Evolutionary conservation across 345 rosid species (phyloP).

Genomic region (rapeseed (Brassica napus)): DNA sequence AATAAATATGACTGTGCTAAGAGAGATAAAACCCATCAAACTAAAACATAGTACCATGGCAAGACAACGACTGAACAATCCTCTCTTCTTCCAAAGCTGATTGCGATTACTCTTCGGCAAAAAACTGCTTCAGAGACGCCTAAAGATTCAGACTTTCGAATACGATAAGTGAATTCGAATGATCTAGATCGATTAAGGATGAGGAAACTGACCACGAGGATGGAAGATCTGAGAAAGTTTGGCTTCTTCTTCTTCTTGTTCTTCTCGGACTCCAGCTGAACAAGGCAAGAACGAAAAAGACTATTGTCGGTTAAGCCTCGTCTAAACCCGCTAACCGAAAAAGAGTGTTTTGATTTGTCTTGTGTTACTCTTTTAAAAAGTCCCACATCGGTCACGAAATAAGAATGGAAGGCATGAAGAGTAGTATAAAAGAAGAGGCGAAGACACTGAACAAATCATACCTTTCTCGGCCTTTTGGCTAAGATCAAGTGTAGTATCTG

Average conservation of each 20-base stretch:
- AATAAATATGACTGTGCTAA: not conserved
- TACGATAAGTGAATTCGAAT: constrained; percentile 2
- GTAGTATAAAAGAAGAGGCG: not conserved
- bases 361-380: not conserved
- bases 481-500: constrained; percentile 70
- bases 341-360: not conserved
- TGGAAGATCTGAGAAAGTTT: not conserved
- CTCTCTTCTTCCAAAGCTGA: constrained; percentile 13
- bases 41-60: constrained; percentile 21
- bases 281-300: not conserved
- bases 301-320: not conserved
- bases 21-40: constrained; percentile 13
- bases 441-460: constrained; percentile 8
- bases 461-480: constrained; percentile 75
- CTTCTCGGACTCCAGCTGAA: not conserved
- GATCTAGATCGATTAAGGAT: constrained; percentile 5
- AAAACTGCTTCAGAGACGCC: not conserved
- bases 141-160: not conserved
- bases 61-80: constrained; percentile 24
- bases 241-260: not conserved
- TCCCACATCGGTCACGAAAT: constrained; percentile 24
- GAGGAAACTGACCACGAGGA: constrained; percentile 19
- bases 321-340: not conserved
- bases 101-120: not conserved
- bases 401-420: not conserved